phyloP scores from a whole-genome alignment of 1,284 basidiomycete species.

The Heterobasidion parviporum region DNA sequence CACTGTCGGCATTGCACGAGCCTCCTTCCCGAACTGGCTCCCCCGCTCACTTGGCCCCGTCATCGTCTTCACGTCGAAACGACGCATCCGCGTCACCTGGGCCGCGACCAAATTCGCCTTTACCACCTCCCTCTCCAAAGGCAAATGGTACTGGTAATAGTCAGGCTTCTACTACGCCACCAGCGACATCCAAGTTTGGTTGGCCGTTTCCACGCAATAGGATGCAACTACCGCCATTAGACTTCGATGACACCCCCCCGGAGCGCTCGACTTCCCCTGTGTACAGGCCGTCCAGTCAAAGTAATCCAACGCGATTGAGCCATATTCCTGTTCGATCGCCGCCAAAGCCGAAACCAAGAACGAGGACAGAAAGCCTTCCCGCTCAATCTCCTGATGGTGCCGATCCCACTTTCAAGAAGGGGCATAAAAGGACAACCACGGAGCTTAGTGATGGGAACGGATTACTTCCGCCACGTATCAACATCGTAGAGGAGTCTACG shows the following conservation, averaged over 20 bases:
- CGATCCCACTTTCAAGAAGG: constrained; percentile 15
- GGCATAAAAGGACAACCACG: constrained; percentile 21
- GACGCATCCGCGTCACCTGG: constrained; percentile 30
- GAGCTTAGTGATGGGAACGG: constrained; percentile 22
- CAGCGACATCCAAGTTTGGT: constrained; percentile 26
- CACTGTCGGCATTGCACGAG: constrained; percentile 35
- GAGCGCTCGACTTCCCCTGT: constrained; percentile 16
- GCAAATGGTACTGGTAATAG: constrained; percentile 6
- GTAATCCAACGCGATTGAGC: constrained; percentile 16
- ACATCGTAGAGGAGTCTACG: constrained; percentile 9
- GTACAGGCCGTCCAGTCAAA: constrained; percentile 16
- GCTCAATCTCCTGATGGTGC: constrained; percentile 3
- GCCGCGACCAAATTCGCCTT: constrained; percentile 10
- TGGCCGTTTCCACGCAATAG: constrained; percentile 31
- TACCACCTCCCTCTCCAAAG: constrained; percentile 11
- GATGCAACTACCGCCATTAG: constrained; percentile 28
- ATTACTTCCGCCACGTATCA: constrained; percentile 17
- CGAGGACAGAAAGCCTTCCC: constrained; percentile 3
- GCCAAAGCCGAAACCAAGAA: constrained; percentile 8
- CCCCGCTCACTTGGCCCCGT: not conserved
- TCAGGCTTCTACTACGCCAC: constrained; percentile 12
- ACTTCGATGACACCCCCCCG: constrained; percentile 25
- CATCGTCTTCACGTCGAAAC: not conserved
- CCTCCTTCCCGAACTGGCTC: no score
- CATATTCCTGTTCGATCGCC: constrained; percentile 39